phyloP scores from a whole-genome alignment of 768 basidiomycete species.

The Mycena galericulata region DNA sequence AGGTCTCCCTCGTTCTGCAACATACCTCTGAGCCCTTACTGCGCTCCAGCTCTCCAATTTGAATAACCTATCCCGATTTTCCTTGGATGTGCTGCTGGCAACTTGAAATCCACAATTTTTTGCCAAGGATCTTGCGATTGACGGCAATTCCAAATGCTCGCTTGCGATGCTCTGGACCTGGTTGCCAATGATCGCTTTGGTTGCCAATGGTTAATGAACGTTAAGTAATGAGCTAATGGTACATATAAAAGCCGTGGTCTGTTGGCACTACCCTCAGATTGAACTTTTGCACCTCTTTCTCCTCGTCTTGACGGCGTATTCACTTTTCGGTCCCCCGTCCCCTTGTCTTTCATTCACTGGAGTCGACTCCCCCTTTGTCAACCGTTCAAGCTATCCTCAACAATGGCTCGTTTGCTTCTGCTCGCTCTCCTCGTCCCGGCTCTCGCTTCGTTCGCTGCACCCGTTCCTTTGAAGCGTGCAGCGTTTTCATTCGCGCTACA shows the following conservation, averaged over 20 bases:
- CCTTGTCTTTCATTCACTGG: slow-evolving; percentile 25
- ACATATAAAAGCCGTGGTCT: not conserved
- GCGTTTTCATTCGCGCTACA: slow-evolving; percentile 36
- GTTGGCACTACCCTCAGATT: slow-evolving; percentile 14
- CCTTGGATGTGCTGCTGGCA: no score
- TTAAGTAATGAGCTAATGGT: no score
- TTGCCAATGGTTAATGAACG: no score
- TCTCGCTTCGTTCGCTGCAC: slow-evolving; percentile 36
- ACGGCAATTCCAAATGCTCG: no score
- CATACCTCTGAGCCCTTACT: no score
- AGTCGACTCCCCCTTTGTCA: slow-evolving; percentile 28
- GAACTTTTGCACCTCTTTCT: slow-evolving; percentile 29
- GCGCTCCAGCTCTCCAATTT: no score
- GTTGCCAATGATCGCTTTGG: no score
- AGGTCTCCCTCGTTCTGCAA: no score
- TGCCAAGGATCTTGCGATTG: no score
- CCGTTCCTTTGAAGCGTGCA: slow-evolving; percentile 31
- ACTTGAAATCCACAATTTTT: no score
- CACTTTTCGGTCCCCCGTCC: slow-evolving; percentile 33
- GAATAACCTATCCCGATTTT: no score
- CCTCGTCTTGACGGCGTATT: slow-evolving; percentile 40
- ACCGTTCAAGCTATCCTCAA: slow-evolving; percentile 1
- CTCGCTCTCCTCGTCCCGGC: slow-evolving; percentile 36
- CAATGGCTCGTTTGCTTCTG: slow-evolving; percentile 39
- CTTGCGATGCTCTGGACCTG: no score